Conservation (phyloP, 352 stramenopile species). For the Globisporangium spinosum region DNA sequence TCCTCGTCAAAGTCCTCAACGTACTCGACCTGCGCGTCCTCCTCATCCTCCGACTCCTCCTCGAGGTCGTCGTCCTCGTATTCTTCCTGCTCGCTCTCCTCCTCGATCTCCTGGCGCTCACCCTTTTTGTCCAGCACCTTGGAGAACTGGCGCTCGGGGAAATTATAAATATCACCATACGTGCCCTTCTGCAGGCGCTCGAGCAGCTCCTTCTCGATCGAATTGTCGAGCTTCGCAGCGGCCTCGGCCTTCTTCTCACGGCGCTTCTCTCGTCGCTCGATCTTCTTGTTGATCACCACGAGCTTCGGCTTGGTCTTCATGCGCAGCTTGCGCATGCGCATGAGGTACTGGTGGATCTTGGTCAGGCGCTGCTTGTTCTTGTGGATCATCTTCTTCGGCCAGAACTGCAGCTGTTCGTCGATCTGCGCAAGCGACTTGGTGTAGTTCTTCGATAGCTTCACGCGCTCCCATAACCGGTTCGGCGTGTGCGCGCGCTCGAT, state of each 20-base stretch:
- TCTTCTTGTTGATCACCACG: conserved; percentile 94
- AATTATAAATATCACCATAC: conserved; percentile 99
- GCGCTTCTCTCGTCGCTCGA: conserved; percentile 93
- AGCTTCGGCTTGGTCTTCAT: conserved; percentile 94
- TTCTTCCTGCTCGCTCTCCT: conserved; percentile 88
- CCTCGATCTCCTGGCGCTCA: conserved; percentile 89
- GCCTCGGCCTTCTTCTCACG: conserved; percentile 96
- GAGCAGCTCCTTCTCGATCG: conserved; percentile 98
- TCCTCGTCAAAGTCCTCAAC: conserved; percentile 90
- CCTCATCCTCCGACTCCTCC: conserved; percentile 61
- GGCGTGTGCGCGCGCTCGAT: conserved; percentile 98
- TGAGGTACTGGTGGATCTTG: conserved; percentile 99
- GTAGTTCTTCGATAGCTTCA: conserved; percentile 97
- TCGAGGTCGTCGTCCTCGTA: conserved; percentile 59
- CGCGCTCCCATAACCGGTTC: conserved; percentile 98
- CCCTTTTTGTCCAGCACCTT: conserved; percentile 79
- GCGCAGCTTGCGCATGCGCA: conserved; percentile 97
- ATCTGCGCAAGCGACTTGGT: conserved; percentile 93
- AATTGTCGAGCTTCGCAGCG: conserved; percentile 92
- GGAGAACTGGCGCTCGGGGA: conserved; percentile 91
- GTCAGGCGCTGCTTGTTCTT: conserved; percentile 98
- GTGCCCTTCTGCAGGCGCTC: conserved; percentile 96
- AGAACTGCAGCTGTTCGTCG: conserved; percentile 96
- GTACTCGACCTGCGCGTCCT: conserved; percentile 75
- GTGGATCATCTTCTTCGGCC: conserved; percentile 97